phyloP scores from a whole-genome alignment of 1,284 basidiomycete species.

The Heterobasidion irregulare region DNA sequence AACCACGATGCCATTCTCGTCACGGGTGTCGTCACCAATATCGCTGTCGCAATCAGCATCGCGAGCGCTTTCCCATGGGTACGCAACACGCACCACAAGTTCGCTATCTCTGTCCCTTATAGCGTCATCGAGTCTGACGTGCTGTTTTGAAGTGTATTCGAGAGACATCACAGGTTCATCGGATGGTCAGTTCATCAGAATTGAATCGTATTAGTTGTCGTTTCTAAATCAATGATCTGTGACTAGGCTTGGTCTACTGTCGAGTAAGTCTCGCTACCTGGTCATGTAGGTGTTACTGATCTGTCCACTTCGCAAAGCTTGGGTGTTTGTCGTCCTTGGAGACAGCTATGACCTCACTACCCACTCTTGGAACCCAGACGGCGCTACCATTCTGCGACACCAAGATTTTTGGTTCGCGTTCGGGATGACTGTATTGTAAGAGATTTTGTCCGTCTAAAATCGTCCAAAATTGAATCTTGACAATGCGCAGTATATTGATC shows the following conservation, averaged over 20 bases:
- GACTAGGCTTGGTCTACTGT: constrained; percentile 44
- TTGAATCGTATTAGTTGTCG: constrained; percentile 8
- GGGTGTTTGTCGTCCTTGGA: constrained; percentile 36
- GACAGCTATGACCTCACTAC: constrained; percentile 33
- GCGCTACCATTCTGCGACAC: constrained; percentile 25
- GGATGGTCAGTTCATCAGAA: constrained; percentile 42
- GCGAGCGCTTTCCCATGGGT: constrained; percentile 62
- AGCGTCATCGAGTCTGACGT: neutral
- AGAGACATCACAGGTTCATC: constrained; percentile 61
- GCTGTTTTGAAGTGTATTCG: constrained; percentile 42
- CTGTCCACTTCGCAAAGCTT: constrained; percentile 16
- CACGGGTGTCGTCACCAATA: constrained; percentile 48
- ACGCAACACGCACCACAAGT: constrained; percentile 64
- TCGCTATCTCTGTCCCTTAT: constrained; percentile 14
- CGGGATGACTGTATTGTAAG: constrained; percentile 32
- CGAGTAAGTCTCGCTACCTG: constrained; percentile 32
- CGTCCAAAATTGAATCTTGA: constrained; percentile 1
- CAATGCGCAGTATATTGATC: constrained; percentile 25
- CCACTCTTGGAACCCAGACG: constrained; percentile 29
- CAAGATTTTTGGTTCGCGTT: constrained; percentile 39
- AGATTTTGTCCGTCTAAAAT: neutral
- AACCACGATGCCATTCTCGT: constrained; percentile 49
- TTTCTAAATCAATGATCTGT: constrained; percentile 10
- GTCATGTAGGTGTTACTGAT: constrained; percentile 1
- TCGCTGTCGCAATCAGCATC: constrained; percentile 48